phyloP scores from a whole-genome alignment of 1,139 yeast genomes.

The Geotrichum klebahnii region DNA sequence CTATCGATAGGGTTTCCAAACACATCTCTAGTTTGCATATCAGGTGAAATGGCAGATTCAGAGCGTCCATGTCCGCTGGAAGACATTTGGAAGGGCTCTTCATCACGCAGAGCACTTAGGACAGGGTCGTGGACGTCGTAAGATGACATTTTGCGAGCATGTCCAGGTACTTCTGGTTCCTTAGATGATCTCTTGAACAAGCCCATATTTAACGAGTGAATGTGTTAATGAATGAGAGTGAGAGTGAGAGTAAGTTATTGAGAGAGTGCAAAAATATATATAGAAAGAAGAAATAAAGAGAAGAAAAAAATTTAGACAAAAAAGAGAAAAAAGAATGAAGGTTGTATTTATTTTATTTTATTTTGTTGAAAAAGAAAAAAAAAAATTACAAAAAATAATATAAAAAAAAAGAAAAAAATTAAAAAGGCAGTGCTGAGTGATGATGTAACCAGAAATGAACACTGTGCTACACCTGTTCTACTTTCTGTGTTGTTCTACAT shows the following conservation, averaged over 20 bases:
- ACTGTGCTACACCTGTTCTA: not conserved
- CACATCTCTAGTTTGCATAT: constrained; percentile 58
- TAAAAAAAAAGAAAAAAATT: not conserved
- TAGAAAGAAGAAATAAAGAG: not conserved
- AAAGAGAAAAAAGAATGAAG: not conserved
- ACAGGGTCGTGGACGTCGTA: constrained; percentile 75
- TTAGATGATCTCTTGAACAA: constrained; percentile 22
- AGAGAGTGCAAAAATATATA: not conserved
- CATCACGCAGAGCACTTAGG: constrained; percentile 84
- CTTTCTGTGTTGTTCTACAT: not conserved
- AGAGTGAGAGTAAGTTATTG: no score
- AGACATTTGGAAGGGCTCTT: constrained; percentile 78
- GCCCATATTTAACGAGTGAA: constrained; percentile 23
- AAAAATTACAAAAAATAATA: not conserved
- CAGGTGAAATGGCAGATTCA: constrained; percentile 44
- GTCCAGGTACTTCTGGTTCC: constrained; percentile 26
- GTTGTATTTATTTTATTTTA: no score
- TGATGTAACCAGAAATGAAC: not conserved
- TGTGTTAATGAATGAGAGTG: no score
- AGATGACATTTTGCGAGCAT: constrained; percentile 21
- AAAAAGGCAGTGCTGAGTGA: no score
- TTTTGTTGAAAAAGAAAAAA: not conserved
- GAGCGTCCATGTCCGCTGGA: constrained; percentile 37
- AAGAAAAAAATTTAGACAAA: not conserved
- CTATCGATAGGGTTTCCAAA: constrained; percentile 72